These are phyloP conservation scores for Hypoxylon sp. DNA, from an alignment of 2,329 filamentous ascomycete genomes.

Conservation along the genomic window DNA sequence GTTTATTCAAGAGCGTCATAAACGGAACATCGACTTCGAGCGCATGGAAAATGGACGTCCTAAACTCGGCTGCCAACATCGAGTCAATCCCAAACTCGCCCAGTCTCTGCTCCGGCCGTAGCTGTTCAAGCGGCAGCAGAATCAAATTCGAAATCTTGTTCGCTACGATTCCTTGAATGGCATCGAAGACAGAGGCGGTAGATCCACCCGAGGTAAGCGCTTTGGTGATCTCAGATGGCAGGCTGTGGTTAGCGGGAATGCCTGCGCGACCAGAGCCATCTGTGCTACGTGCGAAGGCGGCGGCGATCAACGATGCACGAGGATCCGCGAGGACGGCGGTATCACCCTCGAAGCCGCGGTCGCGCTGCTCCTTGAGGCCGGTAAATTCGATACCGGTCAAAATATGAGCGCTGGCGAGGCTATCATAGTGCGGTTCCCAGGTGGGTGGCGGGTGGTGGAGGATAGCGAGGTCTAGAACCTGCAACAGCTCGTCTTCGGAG, in stretches of 20 bases:
- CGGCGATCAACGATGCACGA: slow-evolving; percentile 41
- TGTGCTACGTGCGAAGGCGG: slow-evolving; percentile 19
- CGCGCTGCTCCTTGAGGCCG: slow-evolving; percentile 41
- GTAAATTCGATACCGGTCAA: slow-evolving; percentile 49
- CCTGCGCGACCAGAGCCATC: too few relatives aligned
- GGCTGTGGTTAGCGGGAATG: neutral
- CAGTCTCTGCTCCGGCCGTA: neutral
- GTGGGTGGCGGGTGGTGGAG: slow-evolving; percentile 1
- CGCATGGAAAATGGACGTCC: slow-evolving; percentile 8
- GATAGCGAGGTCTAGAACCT: slow-evolving; percentile 50
- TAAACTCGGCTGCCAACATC: slow-evolving; percentile 24
- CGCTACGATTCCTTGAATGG: neutral
- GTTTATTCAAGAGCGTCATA: slow-evolving; percentile 5
- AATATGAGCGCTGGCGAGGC: slow-evolving; percentile 39
- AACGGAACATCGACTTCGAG: slow-evolving; percentile 20
- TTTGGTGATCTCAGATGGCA: neutral
- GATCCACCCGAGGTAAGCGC: neutral
- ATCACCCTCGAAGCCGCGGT: slow-evolving; percentile 42
- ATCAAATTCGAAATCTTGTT: slow-evolving; percentile 16
- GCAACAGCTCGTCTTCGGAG: slow-evolving; percentile 45
- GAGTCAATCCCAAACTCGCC: slow-evolving; percentile 12
- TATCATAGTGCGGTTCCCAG: slow-evolving; percentile 12
- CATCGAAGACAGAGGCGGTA: neutral
- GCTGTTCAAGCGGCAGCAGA: slow-evolving; percentile 5
- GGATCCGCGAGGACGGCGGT: slow-evolving; percentile 37